Evolutionary conservation across 805 yeast genomes (phyloP), one percentile per base, ranked within the genome.

Genomic region (Candida hungchunana): DNA sequence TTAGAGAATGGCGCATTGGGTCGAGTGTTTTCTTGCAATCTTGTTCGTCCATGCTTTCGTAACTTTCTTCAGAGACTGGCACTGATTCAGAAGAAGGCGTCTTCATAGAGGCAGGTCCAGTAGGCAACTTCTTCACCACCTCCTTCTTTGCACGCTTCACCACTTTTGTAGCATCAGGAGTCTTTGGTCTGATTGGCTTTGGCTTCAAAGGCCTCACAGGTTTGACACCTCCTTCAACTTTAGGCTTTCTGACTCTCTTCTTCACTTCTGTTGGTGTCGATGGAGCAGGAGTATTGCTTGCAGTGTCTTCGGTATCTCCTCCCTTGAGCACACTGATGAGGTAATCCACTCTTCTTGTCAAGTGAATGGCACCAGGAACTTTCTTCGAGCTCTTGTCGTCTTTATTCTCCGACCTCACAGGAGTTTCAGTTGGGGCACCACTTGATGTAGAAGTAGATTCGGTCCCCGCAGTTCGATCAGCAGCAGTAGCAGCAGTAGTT

Each of bases 341-440:
- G 51, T 89, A 90, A 56, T 94, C 98, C 1, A 86, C 79, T 56
- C 99, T 77, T 60, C 99, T 77, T 9, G 85, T 86, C 33, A 93
- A 66, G 61, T 93, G 99, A 13, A 93, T 93, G 4, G 96, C 73
- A 7, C 94, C 93, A 1, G 98, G 97, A 4, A 82, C 83, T 52
- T 78, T 82, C 46, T 86, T 83, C 20, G 66, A 50, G 22, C 34
- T 37, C 28, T 40, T 15, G 47, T 33, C 68, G 2, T 48, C 49
- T 18, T 36, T 22, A 9, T 39, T 34, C 20, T 33, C 38, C 7
- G 35, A n/a, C 32, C 35, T 31, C 14, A 31, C 28, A n/a, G 32
- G 22, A 12, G 31, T 29, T 4, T 24, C 24, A 6, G 14, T 13
- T 8, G 23, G 10, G 10, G 23, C 11, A 20, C 11, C 23, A 20